phyloP scores from a whole-genome alignment of 805 yeast species.

The Candida hungchunana region DNA sequence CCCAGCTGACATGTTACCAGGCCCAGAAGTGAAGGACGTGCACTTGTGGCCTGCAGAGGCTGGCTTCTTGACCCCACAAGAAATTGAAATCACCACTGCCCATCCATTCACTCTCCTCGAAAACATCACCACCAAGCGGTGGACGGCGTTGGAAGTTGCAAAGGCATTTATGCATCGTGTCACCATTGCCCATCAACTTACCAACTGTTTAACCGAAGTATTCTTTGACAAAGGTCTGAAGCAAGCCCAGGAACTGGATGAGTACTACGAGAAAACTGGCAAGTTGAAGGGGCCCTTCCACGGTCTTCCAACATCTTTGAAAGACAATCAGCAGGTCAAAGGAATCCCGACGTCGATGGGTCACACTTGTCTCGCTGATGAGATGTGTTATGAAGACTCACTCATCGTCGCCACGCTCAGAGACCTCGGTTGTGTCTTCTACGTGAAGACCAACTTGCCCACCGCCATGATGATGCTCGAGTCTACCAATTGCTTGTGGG shows the following conservation, averaged over 20 bases:
- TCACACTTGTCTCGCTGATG: constrained; percentile 29
- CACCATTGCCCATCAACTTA: constrained; percentile 51
- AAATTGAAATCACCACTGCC: constrained; percentile 30
- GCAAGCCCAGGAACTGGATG: constrained; percentile 52
- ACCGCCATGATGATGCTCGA: constrained; percentile 48
- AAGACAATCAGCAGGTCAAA: constrained; percentile 36
- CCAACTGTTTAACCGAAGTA: constrained; percentile 29
- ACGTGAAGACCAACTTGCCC: constrained; percentile 50
- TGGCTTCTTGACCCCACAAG: constrained; percentile 31
- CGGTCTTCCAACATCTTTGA: constrained; percentile 61
- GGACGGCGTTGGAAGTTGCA: constrained; percentile 41
- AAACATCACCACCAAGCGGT: constrained; percentile 30
- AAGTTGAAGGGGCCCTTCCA: constrained; percentile 58
- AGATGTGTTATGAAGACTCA: constrained; percentile 32
- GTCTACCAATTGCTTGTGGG: constrained; percentile 39
- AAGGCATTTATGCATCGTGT: constrained; percentile 55
- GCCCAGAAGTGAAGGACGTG: constrained; percentile 5
- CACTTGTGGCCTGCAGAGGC: constrained; percentile 27
- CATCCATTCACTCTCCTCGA: constrained; percentile 12
- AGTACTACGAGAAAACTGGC: constrained; percentile 41
- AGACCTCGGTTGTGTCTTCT: constrained; percentile 47
- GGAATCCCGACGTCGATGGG: constrained; percentile 52
- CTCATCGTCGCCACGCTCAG: constrained; percentile 38
- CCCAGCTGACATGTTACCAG: constrained; percentile 6
- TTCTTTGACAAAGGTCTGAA: constrained; percentile 54